Evolutionary conservation across 176 grass and related monocot species (phyloP).

Genomic region (Triticum turgidum): DNA sequence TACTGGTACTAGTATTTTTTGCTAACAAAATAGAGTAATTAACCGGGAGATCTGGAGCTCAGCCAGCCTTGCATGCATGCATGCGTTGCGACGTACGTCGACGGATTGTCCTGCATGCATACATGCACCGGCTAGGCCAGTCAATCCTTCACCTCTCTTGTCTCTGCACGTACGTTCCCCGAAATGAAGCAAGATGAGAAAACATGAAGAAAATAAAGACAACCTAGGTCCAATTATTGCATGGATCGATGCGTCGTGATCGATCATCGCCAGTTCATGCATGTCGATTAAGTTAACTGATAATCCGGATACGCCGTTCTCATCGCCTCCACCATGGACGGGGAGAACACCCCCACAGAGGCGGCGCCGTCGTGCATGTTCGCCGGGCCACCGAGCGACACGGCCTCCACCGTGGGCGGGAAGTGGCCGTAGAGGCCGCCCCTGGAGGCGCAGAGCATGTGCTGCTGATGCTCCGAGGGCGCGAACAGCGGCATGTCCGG

Average conservation of each 20-base stretch:
- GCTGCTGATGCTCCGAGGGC: conserved; percentile 7
- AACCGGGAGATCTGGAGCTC: conserved; percentile 18
- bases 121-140: neutral
- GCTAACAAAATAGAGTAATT: conserved; percentile 9
- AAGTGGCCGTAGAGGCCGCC: conserved; percentile 38
- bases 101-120: neutral
- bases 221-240: conserved; percentile 26
- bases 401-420: neutral
- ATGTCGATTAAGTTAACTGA: neutral
- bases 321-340: conserved; percentile 44
- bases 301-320: conserved; percentile 5
- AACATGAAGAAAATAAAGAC: neutral
- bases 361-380: conserved; percentile 14
- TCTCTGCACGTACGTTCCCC: neutral
- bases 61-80: conserved; percentile 1
- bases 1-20: neutral
- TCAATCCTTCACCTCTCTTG: conserved; percentile 25
- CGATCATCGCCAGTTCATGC: neutral
- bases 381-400: conserved; percentile 1
- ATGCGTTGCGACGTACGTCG: neutral
- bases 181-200: neutral
- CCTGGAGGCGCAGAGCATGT: conserved; percentile 28
- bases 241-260: neutral
- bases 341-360: conserved; percentile 25
- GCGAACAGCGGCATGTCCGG: conserved; percentile 48